phyloP scores from a whole-genome alignment of 805 yeast genomes.

The Spathaspora arborariae region DNA sequence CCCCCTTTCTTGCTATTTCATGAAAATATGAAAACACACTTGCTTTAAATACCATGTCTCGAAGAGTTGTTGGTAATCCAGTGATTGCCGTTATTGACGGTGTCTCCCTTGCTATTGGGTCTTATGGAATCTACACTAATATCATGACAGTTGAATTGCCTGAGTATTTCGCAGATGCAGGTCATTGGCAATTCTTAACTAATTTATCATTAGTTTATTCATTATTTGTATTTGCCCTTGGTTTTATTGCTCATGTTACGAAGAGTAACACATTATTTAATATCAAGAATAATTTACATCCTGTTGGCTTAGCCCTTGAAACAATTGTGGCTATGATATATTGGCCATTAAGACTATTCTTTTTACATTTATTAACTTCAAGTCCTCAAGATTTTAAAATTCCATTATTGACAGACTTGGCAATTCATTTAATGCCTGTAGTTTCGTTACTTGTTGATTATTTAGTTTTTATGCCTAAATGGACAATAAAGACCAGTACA shows the following conservation, averaged over 20 bases:
- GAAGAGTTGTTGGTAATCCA: conserved; percentile 29
- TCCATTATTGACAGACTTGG: conserved; percentile 50
- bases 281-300: conserved; percentile 43
- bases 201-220: conserved; percentile 55
- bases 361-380: conserved; percentile 43
- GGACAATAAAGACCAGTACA: conserved; percentile 28
- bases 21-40: neutral
- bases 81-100: conserved; percentile 20
- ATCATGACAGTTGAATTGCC: conserved; percentile 39
- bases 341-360: conserved; percentile 63
- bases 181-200: conserved; percentile 71
- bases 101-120: conserved; percentile 24
- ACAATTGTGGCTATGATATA: conserved; percentile 59
- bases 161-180: conserved; percentile 47
- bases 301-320: conserved; percentile 56
- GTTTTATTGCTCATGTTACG: conserved; percentile 33
- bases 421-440: conserved; percentile 60
- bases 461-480: conserved; percentile 46
- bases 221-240: conserved; percentile 37
- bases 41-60: neutral
- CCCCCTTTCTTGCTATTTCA: neutral
- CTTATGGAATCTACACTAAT: conserved; percentile 21
- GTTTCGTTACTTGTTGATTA: conserved; percentile 51
- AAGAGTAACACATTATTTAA: conserved; percentile 20
- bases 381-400: conserved; percentile 31